Evolutionary conservation across 108 stramenopile species (phyloP).

Genomic region (Cyclostephanos tholiformis): DNA sequence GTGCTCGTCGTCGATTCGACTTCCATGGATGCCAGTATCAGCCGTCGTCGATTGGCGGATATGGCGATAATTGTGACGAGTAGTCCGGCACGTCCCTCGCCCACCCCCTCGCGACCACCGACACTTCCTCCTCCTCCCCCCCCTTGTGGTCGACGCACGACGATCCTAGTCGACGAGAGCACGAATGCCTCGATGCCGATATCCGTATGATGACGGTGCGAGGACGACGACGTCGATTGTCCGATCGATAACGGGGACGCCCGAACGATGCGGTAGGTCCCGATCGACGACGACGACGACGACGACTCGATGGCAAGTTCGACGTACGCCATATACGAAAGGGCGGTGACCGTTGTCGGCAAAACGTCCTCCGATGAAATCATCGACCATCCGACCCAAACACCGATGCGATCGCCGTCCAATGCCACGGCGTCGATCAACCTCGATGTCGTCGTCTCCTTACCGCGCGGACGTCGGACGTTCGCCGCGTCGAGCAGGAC

Average conservation of each 20-base stretch:
- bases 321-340: slow-evolving; percentile 22
- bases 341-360: neutral
- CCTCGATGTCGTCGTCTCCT: neutral
- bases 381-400: slow-evolving; percentile 36
- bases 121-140: too few relatives aligned
- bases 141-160: neutral
- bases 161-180: slow-evolving; percentile 10
- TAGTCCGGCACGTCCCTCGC: too few relatives aligned
- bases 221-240: too few relatives aligned
- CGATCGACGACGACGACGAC: too few relatives aligned
- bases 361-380: neutral
- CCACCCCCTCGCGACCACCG: too few relatives aligned
- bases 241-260: too few relatives aligned
- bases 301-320: slow-evolving; percentile 1
- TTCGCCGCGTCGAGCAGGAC: slow-evolving; percentile 18
- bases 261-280: too few relatives aligned
- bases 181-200: neutral
- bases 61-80: slow-evolving; percentile 28
- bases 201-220: too few relatives aligned
- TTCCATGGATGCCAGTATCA: slow-evolving; percentile 19
- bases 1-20: too few relatives aligned
- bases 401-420: slow-evolving; percentile 2
- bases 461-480: neutral
- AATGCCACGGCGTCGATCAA: neutral
- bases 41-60: slow-evolving; percentile 3